Percentiles rank a stretch among this genome's conserved stretches.
Evolutionary conservation across 495 filamentous ascomycete genomes (phyloP).

Genomic region (Recurvomyces mirabilis): DNA sequence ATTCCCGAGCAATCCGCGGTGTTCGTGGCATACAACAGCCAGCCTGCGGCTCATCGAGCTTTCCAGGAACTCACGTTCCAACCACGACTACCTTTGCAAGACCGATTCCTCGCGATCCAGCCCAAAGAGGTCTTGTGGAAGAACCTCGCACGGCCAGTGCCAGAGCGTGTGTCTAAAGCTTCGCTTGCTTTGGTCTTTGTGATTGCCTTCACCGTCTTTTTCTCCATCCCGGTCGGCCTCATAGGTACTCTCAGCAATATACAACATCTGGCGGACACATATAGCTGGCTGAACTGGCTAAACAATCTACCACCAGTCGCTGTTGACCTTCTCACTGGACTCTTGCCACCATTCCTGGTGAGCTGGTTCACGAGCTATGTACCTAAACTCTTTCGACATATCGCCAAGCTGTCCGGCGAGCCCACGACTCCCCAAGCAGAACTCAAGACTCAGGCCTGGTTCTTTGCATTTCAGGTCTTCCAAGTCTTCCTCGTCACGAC

Average conservation of each 20-base stretch:
- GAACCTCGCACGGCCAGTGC: slow-evolving; percentile 22
- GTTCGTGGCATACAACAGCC: slow-evolving; percentile 29
- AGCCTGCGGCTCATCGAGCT: slow-evolving; percentile 27
- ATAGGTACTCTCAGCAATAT: slow-evolving; percentile 29
- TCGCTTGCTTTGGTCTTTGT: slow-evolving; percentile 23
- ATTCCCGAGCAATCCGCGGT: slow-evolving; percentile 20
- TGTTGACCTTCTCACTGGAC: slow-evolving; percentile 26
- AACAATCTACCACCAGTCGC: slow-evolving; percentile 25
- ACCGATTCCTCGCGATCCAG: slow-evolving; percentile 23
- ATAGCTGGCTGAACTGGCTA: slow-evolving; percentile 25
- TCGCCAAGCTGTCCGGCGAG: slow-evolving; percentile 20
- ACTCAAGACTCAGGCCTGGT: slow-evolving; percentile 28
- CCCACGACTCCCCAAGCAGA: slow-evolving; percentile 29
- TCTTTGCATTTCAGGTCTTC: slow-evolving; percentile 31
- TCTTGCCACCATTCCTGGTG: slow-evolving; percentile 26
- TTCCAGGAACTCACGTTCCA: slow-evolving; percentile 23
- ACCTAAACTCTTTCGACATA: slow-evolving; percentile 25
- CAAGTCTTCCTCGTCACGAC: slow-evolving; percentile 33
- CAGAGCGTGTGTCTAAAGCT: slow-evolving; percentile 23
- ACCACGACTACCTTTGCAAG: slow-evolving; percentile 19
- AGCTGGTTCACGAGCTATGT: slow-evolving; percentile 26
- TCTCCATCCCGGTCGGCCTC: slow-evolving; percentile 29
- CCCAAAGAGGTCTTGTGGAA: slow-evolving; percentile 31
- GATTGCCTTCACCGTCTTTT: slow-evolving; percentile 29
- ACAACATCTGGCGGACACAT: slow-evolving; percentile 26